A percentile compares a stretch with the other conserved stretches of the same genome.
Evolutionary conservation across 192 early-diverging fungal genomes (phyloP).

Genomic region (Entomortierella chlamydospora): DNA sequence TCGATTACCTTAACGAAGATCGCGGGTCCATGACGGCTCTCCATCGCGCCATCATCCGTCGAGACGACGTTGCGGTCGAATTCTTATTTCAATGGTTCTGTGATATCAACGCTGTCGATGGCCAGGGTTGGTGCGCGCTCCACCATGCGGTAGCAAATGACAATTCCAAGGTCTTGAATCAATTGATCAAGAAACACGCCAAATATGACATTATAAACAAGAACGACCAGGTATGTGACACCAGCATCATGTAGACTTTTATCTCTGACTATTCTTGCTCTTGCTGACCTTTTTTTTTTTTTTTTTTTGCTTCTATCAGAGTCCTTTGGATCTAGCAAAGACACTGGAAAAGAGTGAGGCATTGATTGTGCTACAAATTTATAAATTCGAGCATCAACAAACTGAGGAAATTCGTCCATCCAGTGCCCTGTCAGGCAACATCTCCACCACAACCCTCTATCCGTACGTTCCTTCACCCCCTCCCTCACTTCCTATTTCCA

Average conservation of each 20-base stretch:
- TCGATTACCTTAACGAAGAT: slow-evolving; percentile 73
- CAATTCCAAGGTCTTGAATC: slow-evolving; percentile 73
- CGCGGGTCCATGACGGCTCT: slow-evolving; percentile 71
- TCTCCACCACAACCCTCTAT: slow-evolving; percentile 35
- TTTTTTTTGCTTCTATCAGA: slow-evolving; percentile 30
- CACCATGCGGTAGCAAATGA: slow-evolving; percentile 83
- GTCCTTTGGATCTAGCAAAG: slow-evolving; percentile 66
- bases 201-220: slow-evolving; percentile 78
- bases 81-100: slow-evolving; percentile 85
- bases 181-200: slow-evolving; percentile 78
- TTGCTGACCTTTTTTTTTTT: not conserved
- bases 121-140: slow-evolving; percentile 74
- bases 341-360: slow-evolving; percentile 64
- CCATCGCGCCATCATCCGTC: slow-evolving; percentile 70
- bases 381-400: slow-evolving; percentile 57
- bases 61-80: slow-evolving; percentile 79
- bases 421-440: slow-evolving; percentile 43
- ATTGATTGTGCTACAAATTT: slow-evolving; percentile 61
- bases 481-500: slow-evolving; percentile 27
- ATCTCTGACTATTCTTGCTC: not conserved
- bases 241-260: not conserved
- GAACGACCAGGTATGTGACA: slow-evolving; percentile 64
- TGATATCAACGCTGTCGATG: slow-evolving; percentile 73
- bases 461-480: slow-evolving; percentile 37
- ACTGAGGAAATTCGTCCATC: slow-evolving; percentile 50